phyloP scores from a whole-genome alignment of 2,329 filamentous ascomycete genomes.

The Colletotrichum tanaceti region DNA sequence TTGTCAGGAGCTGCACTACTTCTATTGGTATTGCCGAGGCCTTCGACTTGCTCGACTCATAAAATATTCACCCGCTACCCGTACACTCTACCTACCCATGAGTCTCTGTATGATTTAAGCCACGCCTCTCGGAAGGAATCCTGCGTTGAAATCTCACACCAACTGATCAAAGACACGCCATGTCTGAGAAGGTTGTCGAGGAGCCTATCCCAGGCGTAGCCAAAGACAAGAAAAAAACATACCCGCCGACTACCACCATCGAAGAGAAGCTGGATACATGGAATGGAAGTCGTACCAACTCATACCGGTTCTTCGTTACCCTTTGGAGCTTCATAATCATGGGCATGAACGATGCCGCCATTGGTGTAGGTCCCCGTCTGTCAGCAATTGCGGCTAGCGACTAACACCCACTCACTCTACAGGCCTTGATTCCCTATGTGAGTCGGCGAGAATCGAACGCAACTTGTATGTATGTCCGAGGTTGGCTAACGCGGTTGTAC shows the following conservation, averaged over 20 bases:
- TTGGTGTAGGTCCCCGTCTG: slow-evolving; percentile 62
- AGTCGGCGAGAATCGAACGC: slow-evolving; percentile 39
- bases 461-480: background rate
- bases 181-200: slow-evolving; percentile 7
- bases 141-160: background rate
- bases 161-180: background rate
- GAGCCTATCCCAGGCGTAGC: background rate
- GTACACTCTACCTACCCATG: too few species aligned
- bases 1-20: background rate
- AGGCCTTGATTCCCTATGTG: slow-evolving; percentile 63
- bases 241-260: background rate
- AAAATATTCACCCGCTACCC: too few species aligned
- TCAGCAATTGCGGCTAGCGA: background rate
- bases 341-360: slow-evolving; percentile 76
- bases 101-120: background rate
- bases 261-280: slow-evolving; percentile 61
- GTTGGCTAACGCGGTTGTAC: background rate
- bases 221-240: background rate
- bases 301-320: slow-evolving; percentile 67
- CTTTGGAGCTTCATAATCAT: slow-evolving; percentile 73
- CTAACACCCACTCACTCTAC: slow-evolving; percentile 35
- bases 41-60: background rate
- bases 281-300: slow-evolving; percentile 71
- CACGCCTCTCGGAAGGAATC: background rate
- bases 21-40: background rate